These are phyloP conservation scores for Erysimum cheiri DNA, from an alignment of 441 rosid genomes.

Conservation along the genomic window DNA sequence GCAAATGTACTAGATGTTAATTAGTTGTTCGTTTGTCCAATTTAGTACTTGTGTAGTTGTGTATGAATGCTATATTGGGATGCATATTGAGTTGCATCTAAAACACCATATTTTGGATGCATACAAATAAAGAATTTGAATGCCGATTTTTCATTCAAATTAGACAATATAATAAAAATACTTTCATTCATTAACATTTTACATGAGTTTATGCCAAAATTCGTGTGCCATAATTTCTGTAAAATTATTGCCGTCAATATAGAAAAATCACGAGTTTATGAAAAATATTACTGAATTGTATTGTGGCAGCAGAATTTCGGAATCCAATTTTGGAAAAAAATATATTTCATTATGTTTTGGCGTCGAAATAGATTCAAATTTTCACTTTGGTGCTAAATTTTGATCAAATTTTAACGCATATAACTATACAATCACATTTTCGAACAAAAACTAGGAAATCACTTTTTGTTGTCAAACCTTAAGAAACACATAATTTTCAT, in stretches of 20 bases:
- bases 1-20: neutral
- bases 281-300: too few relatives aligned
- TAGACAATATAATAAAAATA: neutral
- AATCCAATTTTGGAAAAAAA: too few relatives aligned
- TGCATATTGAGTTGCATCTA: neutral
- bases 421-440: too few relatives aligned
- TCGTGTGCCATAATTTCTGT: neutral
- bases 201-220: neutral
- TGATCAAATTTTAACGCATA: too few relatives aligned
- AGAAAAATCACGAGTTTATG: neutral
- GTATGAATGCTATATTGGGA: neutral
- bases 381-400: too few relatives aligned
- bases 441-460: too few relatives aligned
- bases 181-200: neutral
- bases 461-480: too few relatives aligned
- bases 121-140: neutral
- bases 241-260: neutral
- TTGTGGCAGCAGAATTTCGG: too few relatives aligned
- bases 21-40: constrained; percentile 1
- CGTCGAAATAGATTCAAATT: too few relatives aligned
- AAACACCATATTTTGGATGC: neutral
- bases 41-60: neutral
- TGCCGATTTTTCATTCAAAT: neutral
- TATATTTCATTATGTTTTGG: too few relatives aligned
- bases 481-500: too few relatives aligned